Conservation (phyloP, 331 rosid genomes). For the Malus hybrid region DNA sequence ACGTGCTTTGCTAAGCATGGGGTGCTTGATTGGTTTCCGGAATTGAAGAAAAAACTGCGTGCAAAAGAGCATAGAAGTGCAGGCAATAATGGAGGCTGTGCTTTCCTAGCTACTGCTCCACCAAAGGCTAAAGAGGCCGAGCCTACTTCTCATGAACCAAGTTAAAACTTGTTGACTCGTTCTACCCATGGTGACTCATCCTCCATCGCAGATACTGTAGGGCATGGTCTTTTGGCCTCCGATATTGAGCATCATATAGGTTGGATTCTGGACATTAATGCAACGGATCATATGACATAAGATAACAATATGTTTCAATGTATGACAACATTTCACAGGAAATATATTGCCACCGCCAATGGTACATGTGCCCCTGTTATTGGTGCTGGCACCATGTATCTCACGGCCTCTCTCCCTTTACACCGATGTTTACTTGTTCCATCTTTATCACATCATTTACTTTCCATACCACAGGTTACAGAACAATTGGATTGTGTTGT, state of each 20-base stretch:
- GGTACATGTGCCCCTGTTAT: too few species aligned
- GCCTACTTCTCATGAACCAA: background rate
- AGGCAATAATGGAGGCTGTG: background rate
- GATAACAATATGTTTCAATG: too few species aligned
- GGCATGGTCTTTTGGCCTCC: background rate
- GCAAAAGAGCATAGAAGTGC: background rate
- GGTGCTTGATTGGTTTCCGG: too few species aligned
- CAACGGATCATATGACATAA: too few species aligned
- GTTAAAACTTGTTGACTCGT: background rate
- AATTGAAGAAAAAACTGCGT: too few species aligned
- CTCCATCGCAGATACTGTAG: background rate
- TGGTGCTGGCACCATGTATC: too few species aligned
- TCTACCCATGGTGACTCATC: background rate
- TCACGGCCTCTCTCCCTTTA: too few species aligned
- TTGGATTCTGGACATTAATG: too few species aligned
- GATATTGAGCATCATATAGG: background rate
- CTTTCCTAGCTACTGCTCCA: background rate
- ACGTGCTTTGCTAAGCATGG: too few species aligned
- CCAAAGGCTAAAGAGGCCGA: background rate
- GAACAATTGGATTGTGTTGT: background rate
- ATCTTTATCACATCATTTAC: background rate
- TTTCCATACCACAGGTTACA: background rate
- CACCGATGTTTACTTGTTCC: background rate
- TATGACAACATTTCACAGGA: too few species aligned
- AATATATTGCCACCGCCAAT: too few species aligned